phyloP scores from a whole-genome alignment of 345 rosid genomes.

The Hirschfeldia incana region DNA sequence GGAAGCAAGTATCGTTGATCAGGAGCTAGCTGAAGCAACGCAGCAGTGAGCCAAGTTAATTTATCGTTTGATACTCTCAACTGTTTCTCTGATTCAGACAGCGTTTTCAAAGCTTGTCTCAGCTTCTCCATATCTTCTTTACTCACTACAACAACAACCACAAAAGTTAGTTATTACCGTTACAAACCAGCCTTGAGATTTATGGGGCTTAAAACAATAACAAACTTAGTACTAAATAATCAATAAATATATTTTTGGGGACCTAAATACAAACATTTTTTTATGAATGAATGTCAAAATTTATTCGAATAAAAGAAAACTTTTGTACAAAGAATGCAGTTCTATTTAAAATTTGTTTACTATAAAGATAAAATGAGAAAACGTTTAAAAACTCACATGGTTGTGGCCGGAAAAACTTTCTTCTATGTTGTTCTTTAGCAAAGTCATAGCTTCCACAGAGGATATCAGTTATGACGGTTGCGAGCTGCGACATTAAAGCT shows the following conservation, averaged over 20 bases:
- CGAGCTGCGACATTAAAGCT: constrained; percentile 97
- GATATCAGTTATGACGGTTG: constrained; percentile 92
- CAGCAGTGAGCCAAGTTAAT: constrained; percentile 95
- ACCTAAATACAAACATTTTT: too few species aligned
- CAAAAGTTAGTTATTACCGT: background rate
- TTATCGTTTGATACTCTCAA: constrained; percentile 88
- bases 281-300: too few species aligned
- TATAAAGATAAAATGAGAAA: background rate
- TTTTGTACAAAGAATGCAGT: too few species aligned
- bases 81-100: constrained; percentile 97
- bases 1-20: constrained; percentile 74
- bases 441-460: constrained; percentile 92
- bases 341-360: too few species aligned
- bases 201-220: too few species aligned
- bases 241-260: too few species aligned
- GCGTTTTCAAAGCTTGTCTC: constrained; percentile 85
- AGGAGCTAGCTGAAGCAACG: constrained; percentile 97
- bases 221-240: too few species aligned
- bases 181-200: background rate
- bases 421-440: constrained; percentile 60
- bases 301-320: too few species aligned
- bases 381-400: constrained; percentile 60
- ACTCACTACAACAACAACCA: constrained; percentile 53
- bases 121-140: constrained; percentile 96
- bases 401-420: constrained; percentile 78